Evolutionary conservation across 1,139 yeast species (phyloP).

Genomic region (Lodderomyces metapsilosis): DNA sequence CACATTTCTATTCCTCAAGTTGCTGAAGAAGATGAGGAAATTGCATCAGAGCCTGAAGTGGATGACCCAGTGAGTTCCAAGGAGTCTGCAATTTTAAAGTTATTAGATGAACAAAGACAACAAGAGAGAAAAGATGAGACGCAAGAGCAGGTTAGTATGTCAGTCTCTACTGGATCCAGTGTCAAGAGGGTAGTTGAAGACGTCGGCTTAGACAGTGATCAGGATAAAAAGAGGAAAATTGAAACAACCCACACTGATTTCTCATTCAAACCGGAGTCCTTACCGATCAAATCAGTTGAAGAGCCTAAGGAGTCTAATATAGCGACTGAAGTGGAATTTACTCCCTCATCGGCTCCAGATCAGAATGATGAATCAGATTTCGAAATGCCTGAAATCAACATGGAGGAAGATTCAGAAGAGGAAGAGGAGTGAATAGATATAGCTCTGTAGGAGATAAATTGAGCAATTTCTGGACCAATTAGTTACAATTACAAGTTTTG

Average conservation of each 20-base stretch:
- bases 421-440: constrained; percentile 7
- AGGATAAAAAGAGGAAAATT: neutral
- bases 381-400: constrained; percentile 52
- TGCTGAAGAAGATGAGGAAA: constrained; percentile 8
- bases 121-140: constrained; percentile 8
- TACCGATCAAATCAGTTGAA: neutral
- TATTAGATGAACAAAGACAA: constrained; percentile 1
- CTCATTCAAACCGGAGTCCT: neutral
- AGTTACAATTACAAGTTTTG: too few relatives aligned
- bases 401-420: constrained; percentile 12
- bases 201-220: neutral
- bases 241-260: neutral
- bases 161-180: neutral
- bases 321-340: constrained; percentile 1
- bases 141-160: neutral
- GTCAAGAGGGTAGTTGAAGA: neutral
- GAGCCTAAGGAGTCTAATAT: constrained; percentile 4
- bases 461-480: too few relatives aligned
- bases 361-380: constrained; percentile 45
- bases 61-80: constrained; percentile 5
- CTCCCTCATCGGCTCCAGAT: neutral
- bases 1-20: constrained; percentile 25
- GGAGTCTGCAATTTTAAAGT: constrained; percentile 11
- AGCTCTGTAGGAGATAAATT: too few relatives aligned
- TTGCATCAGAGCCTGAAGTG: constrained; percentile 18